Evolutionary conservation across 164 flowering plant species (phyloP).

Genomic region (Stephania japonica): DNA sequence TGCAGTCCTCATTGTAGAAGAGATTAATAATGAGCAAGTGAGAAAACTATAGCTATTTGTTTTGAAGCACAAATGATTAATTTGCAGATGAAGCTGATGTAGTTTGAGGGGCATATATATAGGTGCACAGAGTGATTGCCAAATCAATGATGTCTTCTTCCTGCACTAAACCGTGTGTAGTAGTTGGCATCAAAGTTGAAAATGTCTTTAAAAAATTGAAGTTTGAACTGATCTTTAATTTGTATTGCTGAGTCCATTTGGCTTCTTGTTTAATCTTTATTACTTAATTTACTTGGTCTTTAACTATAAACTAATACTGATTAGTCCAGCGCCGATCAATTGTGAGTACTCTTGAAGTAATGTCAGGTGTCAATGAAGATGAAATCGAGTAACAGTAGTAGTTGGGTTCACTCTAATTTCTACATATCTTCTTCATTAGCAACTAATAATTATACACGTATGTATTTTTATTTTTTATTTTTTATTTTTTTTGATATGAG

Average conservation of each 20-base stretch:
- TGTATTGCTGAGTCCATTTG: background rate
- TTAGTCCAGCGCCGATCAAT: background rate
- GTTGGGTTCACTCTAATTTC: too few species aligned
- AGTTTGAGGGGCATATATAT: background rate
- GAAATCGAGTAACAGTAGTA: background rate
- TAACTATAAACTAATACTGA: background rate
- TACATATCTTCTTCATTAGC: too few species aligned
- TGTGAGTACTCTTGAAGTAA: background rate
- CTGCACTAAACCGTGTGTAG: background rate
- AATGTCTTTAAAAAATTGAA: background rate
- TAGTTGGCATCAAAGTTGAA: background rate
- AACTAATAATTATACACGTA: too few species aligned
- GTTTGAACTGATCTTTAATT: background rate
- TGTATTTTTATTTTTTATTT: too few species aligned
- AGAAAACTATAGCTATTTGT: background rate
- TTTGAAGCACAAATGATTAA: background rate
- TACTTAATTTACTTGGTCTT: background rate
- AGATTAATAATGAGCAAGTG: too few species aligned
- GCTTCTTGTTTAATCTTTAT: background rate
- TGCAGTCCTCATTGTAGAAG: background rate
- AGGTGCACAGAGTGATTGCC: background rate
- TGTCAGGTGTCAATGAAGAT: conserved; percentile 6
- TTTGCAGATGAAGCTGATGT: background rate
- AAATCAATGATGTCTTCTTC: background rate
- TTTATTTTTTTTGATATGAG: too few species aligned